Conservation (phyloP, 2,329 filamentous ascomycete species). For the Aspergillus sp. region DNA sequence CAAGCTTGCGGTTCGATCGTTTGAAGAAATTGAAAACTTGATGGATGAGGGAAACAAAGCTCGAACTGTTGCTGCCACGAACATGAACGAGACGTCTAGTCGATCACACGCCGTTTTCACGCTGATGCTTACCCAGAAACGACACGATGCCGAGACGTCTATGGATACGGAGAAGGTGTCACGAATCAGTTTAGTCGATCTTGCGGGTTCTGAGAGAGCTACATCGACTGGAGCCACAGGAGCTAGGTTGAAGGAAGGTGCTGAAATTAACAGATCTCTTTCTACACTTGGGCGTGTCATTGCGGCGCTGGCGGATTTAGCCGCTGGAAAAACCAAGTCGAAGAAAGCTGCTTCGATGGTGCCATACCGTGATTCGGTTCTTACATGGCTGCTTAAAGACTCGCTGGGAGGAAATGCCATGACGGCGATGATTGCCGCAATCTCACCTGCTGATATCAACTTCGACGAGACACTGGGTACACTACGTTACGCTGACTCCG, state of each 20-base stretch:
- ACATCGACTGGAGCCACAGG: conserved; percentile 97
- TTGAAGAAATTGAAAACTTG: conserved; percentile 91
- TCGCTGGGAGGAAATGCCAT: conserved; percentile 97
- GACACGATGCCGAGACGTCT: conserved; percentile 84
- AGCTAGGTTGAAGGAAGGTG: conserved; percentile 91
- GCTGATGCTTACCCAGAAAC: conserved; percentile 90
- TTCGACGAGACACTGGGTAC: conserved; percentile 97
- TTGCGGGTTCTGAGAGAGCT: conserved; percentile 95
- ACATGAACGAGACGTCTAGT: conserved; percentile 99
- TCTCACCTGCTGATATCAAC: conserved; percentile 97
- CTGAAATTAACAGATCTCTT: conserved; percentile 95
- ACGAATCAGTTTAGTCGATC: conserved; percentile 95
- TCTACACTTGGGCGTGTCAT: conserved; percentile 97
- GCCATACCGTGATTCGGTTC: conserved; percentile 92
- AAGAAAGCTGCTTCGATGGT: conserved; percentile 75
- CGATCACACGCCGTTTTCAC: conserved; percentile 98
- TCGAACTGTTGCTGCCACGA: conserved; percentile 93
- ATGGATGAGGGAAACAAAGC: conserved; percentile 99
- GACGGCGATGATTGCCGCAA: conserved; percentile 99
- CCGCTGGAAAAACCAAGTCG: conserved; percentile 62
- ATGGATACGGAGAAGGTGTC: conserved; percentile 98
- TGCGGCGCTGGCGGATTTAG: conserved; percentile 88
- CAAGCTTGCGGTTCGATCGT: conserved; percentile 89
- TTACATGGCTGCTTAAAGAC: conserved; percentile 97
- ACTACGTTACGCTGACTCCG: conserved; percentile 92